Evolutionary conservation across 2,329 filamentous ascomycete genomes (phyloP).

Genomic region (Fusarium staphyleae): DNA sequence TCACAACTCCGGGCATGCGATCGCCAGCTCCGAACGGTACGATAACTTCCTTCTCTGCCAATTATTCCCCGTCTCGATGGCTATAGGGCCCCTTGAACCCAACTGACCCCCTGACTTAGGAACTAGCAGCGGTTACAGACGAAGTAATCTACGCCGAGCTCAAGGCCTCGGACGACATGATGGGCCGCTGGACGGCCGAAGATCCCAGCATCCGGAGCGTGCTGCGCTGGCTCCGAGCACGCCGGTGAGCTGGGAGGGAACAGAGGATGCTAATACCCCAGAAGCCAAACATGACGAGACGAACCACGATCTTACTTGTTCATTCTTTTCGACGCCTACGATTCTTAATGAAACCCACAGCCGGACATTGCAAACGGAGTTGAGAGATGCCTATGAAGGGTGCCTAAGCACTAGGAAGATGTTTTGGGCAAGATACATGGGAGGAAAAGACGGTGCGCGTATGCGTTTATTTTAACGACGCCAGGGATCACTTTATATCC

Average conservation of each 20-base stretch:
- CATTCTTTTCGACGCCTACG: slow-evolving; percentile 30
- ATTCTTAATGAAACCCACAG: slow-evolving; percentile 35
- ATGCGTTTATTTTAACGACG: slow-evolving; percentile 24
- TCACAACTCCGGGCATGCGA: slow-evolving; percentile 62
- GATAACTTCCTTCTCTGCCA: slow-evolving; percentile 37
- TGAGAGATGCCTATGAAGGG: slow-evolving; percentile 6
- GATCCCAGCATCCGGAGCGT: slow-evolving; percentile 66
- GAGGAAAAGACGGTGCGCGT: slow-evolving; percentile 12
- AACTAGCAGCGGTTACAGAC: slow-evolving; percentile 65
- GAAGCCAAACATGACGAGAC: slow-evolving; percentile 5
- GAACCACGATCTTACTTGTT: slow-evolving; percentile 17
- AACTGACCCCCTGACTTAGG: slow-evolving; percentile 44
- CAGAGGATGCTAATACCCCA: slow-evolving; percentile 17
- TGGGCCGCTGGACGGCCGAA: slow-evolving; percentile 69
- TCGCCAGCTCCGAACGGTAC: slow-evolving; percentile 63
- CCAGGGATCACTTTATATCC: slow-evolving; percentile 19
- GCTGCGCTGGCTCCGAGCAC: slow-evolving; percentile 63
- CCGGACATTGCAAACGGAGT: slow-evolving; percentile 25
- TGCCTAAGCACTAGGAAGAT: slow-evolving; percentile 9
- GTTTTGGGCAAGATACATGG: slow-evolving; percentile 16
- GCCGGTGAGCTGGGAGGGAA: slow-evolving; percentile 30
- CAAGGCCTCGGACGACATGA: slow-evolving; percentile 58
- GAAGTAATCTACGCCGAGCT: slow-evolving; percentile 65
- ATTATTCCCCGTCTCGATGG: background rate
- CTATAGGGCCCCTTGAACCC: background rate